Percentiles rank a stretch among this genome's conserved stretches.
phyloP scores from a whole-genome alignment of 192 early-diverging fungal genomes.

The Podila epicladia region DNA sequence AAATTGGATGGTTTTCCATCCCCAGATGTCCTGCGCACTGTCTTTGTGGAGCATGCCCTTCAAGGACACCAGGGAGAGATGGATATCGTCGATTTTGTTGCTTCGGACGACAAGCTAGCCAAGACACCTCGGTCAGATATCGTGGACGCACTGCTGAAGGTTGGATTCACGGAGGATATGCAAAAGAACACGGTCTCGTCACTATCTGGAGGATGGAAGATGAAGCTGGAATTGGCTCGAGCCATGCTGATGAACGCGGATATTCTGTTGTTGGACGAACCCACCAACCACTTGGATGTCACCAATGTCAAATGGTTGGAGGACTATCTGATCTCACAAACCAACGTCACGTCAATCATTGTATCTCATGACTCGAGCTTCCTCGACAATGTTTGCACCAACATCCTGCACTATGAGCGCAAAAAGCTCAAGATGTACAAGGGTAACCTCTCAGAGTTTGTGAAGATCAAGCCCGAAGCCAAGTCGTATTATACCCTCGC shows the following conservation, averaged over 20 bases:
- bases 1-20: slow-evolving; percentile 84
- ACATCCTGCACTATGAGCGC: slow-evolving; percentile 82
- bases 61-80: slow-evolving; percentile 73
- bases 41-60: slow-evolving; percentile 79
- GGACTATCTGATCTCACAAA: slow-evolving; percentile 73
- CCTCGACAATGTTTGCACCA: slow-evolving; percentile 82
- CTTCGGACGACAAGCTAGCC: slow-evolving; percentile 57
- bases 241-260: slow-evolving; percentile 87
- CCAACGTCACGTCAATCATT: slow-evolving; percentile 75
- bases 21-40: slow-evolving; percentile 73
- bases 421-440: slow-evolving; percentile 82
- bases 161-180: slow-evolving; percentile 73
- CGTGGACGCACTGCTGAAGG: slow-evolving; percentile 55
- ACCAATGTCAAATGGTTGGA: slow-evolving; percentile 81
- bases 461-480: slow-evolving; percentile 74
- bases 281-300: slow-evolving; percentile 90
- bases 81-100: slow-evolving; percentile 69
- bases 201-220: slow-evolving; percentile 88
- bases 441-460: slow-evolving; percentile 84
- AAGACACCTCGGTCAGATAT: slow-evolving; percentile 58
- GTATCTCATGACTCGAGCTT: slow-evolving; percentile 88
- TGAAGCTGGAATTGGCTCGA: slow-evolving; percentile 86
- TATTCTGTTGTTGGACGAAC: slow-evolving; percentile 93
- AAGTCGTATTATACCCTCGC: slow-evolving; percentile 80
- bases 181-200: slow-evolving; percentile 66